Evolutionary conservation across 805 yeast genomes (phyloP).

Genomic region (Cyberlindnera samutprakarnensis): DNA sequence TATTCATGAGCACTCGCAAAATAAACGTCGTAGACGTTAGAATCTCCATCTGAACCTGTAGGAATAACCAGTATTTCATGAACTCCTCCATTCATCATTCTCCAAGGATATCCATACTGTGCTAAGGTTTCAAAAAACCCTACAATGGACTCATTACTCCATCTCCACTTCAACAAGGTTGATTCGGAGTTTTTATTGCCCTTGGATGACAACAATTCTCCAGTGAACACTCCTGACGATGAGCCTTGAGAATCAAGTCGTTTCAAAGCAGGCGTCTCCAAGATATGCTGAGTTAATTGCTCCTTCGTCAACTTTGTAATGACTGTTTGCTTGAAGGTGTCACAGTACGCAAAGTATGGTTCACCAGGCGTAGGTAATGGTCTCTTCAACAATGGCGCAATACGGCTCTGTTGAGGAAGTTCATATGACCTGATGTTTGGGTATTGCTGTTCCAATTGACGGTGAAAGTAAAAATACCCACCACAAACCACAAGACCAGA

Average conservation of each 20-base stretch:
- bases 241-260: neutral
- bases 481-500: slow-evolving; percentile 7
- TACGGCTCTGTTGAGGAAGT: slow-evolving; percentile 12
- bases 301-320: neutral
- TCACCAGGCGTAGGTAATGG: slow-evolving; percentile 2
- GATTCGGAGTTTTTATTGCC: slow-evolving; percentile 1
- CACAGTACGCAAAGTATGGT: slow-evolving; percentile 14
- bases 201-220: neutral
- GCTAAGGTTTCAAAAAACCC: slow-evolving; percentile 13
- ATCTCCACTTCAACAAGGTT: slow-evolving; percentile 7
- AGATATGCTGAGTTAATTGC: neutral
- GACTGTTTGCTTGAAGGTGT: slow-evolving; percentile 12
- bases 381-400: slow-evolving; percentile 5
- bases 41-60: slow-evolving; percentile 1
- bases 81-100: slow-evolving; percentile 21
- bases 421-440: slow-evolving; percentile 15
- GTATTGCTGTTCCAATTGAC: slow-evolving; percentile 8
- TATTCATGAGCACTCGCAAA: slow-evolving; percentile 17
- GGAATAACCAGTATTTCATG: slow-evolving; percentile 13
- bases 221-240: neutral
- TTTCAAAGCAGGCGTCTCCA: neutral
- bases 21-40: slow-evolving; percentile 12
- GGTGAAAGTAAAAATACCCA: slow-evolving; percentile 14
- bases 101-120: slow-evolving; percentile 21
- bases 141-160: slow-evolving; percentile 6